Evolutionary conservation across 305 asterid genomes (phyloP).

Genomic region (Solanum aculeatissimum): DNA sequence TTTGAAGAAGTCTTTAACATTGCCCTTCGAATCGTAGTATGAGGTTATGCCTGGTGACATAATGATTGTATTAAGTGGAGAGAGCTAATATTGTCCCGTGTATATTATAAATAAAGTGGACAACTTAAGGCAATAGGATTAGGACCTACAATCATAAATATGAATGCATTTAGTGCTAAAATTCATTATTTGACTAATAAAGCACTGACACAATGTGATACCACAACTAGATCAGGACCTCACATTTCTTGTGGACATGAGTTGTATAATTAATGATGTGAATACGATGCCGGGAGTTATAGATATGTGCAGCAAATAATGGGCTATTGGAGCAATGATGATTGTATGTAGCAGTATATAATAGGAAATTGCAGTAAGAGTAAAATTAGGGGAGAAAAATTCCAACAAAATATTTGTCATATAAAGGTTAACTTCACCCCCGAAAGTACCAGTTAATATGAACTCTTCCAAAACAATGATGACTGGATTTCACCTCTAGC

Average conservation of each 20-base stretch:
- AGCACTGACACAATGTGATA: background rate
- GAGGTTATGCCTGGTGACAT: constrained; percentile 66
- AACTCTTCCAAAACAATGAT: background rate
- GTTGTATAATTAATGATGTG: background rate
- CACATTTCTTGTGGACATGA: background rate
- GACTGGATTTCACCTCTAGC: background rate
- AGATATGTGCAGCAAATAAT: background rate
- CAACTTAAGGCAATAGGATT: background rate
- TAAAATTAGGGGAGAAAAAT: background rate
- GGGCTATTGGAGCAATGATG: background rate
- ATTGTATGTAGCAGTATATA: background rate
- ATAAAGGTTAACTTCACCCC: background rate
- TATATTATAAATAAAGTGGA: background rate
- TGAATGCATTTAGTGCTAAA: background rate
- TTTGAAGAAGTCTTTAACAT: constrained; percentile 58
- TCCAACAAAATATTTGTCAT: background rate
- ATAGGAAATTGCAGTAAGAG: background rate
- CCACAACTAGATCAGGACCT: background rate
- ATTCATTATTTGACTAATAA: background rate
- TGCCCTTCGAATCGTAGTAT: constrained; percentile 58
- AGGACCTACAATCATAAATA: background rate
- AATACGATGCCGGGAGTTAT: background rate
- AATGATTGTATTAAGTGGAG: background rate
- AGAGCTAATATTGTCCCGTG: background rate
- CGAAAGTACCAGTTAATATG: background rate